These are phyloP conservation scores for Exophiala xenobiotica DNA, from an alignment of 2,329 filamentous ascomycete species.

Conservation along the genomic window DNA sequence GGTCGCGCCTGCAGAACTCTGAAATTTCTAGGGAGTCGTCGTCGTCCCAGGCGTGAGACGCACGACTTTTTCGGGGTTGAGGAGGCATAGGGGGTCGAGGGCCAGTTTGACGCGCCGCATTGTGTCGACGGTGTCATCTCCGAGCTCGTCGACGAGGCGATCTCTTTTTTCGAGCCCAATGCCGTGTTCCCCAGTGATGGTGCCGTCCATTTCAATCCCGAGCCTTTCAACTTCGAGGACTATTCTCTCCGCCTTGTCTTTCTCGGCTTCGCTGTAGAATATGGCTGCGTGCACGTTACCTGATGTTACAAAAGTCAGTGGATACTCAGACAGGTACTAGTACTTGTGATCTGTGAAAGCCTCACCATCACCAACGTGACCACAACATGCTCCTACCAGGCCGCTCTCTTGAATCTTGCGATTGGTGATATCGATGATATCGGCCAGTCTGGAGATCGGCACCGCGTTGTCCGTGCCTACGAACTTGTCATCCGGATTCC, in stretches of 20 bases:
- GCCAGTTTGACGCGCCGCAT: conserved; percentile 84
- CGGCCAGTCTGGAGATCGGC: conserved; percentile 65
- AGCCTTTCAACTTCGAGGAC: conserved; percentile 88
- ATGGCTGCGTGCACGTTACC: conserved; percentile 92
- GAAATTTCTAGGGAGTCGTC: no score
- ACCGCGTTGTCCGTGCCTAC: conserved; percentile 89
- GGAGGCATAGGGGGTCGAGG: conserved; percentile 80
- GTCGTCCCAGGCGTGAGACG: background rate
- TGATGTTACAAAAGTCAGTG: no score
- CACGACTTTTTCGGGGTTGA: conserved; percentile 84
- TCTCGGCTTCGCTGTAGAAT: conserved; percentile 77
- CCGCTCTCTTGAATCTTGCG: conserved; percentile 84
- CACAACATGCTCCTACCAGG: conserved; percentile 81
- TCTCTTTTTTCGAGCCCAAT: conserved; percentile 85
- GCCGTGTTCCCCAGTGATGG: conserved; percentile 68
- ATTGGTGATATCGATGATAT: conserved; percentile 75
- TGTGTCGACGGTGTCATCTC: conserved; percentile 73
- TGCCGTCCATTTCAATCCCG: conserved; percentile 76
- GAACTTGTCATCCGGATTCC: conserved; percentile 62
- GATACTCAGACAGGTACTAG: background rate
- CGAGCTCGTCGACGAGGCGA: conserved; percentile 74
- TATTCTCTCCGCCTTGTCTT: conserved; percentile 72
- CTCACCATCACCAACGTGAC: conserved; percentile 76
- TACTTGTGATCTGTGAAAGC: background rate
- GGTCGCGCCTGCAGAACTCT: no score